phyloP scores from a whole-genome alignment of 2,329 filamentous ascomycete species.

The Zalaria sp. region DNA sequence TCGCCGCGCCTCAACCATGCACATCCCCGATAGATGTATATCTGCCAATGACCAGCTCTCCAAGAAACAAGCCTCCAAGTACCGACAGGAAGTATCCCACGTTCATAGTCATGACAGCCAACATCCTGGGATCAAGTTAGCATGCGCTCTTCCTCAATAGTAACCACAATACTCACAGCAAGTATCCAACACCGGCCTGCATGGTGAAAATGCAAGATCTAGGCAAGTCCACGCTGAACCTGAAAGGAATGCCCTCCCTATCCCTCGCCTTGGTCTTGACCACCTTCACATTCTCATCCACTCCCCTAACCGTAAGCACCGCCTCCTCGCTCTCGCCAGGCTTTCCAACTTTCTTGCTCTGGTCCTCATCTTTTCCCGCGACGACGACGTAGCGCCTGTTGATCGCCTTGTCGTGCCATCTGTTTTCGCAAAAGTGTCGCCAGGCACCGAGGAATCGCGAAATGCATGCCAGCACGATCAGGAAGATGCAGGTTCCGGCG shows the following conservation, averaged over 20 bases:
- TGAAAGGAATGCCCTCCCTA: slow-evolving; percentile 54
- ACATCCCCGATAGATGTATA: slow-evolving; percentile 33
- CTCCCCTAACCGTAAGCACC: slow-evolving; percentile 57
- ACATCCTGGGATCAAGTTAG: slow-evolving; percentile 48
- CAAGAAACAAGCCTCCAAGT: slow-evolving; percentile 69
- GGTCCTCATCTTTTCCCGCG: slow-evolving; percentile 43
- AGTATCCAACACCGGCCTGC: slow-evolving; percentile 64
- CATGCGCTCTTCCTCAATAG: neutral
- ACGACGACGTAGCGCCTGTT: slow-evolving; percentile 66
- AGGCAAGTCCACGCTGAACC: slow-evolving; percentile 65
- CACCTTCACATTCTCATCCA: slow-evolving; percentile 68
- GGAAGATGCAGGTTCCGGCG: slow-evolving; percentile 82
- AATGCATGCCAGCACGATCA: slow-evolving; percentile 59
- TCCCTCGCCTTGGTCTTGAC: slow-evolving; percentile 39
- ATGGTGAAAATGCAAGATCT: slow-evolving; percentile 57
- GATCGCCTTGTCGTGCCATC: slow-evolving; percentile 61
- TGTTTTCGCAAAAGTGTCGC: slow-evolving; percentile 44
- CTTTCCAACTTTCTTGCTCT: slow-evolving; percentile 3
- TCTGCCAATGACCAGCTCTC: slow-evolving; percentile 66
- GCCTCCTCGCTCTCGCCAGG: slow-evolving; percentile 46
- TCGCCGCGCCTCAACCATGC: too few relatives aligned
- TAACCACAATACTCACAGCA: slow-evolving; percentile 52
- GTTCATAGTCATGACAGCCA: slow-evolving; percentile 84
- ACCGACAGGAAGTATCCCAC: slow-evolving; percentile 73
- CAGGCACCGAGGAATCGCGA: slow-evolving; percentile 59